phyloP scores from a whole-genome alignment of 305 asterid genomes.

The Ilex paraguariensis region DNA sequence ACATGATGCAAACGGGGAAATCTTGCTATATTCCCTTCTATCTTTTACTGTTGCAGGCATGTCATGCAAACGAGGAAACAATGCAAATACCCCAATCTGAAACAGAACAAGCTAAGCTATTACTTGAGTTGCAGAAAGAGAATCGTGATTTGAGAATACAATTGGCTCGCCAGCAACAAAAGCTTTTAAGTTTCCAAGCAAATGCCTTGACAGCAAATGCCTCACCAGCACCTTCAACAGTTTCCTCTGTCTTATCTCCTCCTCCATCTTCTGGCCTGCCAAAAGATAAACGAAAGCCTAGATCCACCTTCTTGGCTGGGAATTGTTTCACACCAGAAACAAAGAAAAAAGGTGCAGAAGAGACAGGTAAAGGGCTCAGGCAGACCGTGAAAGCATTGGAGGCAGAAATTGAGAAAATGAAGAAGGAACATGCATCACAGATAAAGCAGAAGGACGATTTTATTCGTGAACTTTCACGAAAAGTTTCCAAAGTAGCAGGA shows the following conservation, averaged over 20 bases:
- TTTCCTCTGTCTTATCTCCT: slow-evolving; percentile 35
- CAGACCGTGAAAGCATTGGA: slow-evolving; percentile 38
- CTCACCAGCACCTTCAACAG: slow-evolving; percentile 39
- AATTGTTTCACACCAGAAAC: slow-evolving; percentile 57
- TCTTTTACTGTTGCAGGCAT: slow-evolving; percentile 23
- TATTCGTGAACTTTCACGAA: slow-evolving; percentile 37
- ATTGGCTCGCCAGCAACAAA: slow-evolving; percentile 49
- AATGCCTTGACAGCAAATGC: slow-evolving; percentile 46
- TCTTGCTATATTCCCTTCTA: neutral
- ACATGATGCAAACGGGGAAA: neutral
- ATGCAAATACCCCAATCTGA: neutral
- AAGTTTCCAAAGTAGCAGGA: slow-evolving; percentile 31
- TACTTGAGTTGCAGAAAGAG: slow-evolving; percentile 59
- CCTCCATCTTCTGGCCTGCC: slow-evolving; percentile 28
- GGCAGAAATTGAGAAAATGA: slow-evolving; percentile 46
- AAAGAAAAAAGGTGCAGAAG: slow-evolving; percentile 33
- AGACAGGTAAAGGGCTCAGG: slow-evolving; percentile 24
- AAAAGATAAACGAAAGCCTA: slow-evolving; percentile 32
- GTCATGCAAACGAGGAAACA: slow-evolving; percentile 25
- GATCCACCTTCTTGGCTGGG: slow-evolving; percentile 36
- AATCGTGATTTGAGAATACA: slow-evolving; percentile 46
- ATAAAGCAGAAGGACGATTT: slow-evolving; percentile 43
- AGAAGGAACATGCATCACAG: slow-evolving; percentile 42
- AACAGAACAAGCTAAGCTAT: slow-evolving; percentile 37
- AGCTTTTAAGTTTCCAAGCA: slow-evolving; percentile 44